phyloP scores from a whole-genome alignment of 2,329 filamentous ascomycete genomes.

The Alternaria solani region DNA sequence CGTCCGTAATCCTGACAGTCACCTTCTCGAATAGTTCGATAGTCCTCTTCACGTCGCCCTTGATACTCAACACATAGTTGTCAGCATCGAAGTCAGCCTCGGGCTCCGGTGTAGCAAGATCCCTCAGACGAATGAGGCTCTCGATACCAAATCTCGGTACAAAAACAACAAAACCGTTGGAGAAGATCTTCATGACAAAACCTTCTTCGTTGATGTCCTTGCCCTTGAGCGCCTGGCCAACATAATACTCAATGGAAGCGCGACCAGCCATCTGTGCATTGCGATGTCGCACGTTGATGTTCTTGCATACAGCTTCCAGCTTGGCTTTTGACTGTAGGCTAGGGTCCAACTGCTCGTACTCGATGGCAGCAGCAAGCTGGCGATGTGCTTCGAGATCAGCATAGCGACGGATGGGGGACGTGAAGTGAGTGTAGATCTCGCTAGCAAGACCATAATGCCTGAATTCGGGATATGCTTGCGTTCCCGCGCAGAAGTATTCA shows the following conservation, averaged over 20 bases:
- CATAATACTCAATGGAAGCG: conserved; percentile 96
- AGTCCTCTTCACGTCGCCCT: conserved; percentile 62
- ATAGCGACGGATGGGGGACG: conserved; percentile 94
- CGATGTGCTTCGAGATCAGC: conserved; percentile 95
- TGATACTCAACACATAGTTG: conserved; percentile 75
- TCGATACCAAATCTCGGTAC: conserved; percentile 97
- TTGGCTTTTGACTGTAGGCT: conserved; percentile 81
- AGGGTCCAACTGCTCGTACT: conserved; percentile 85
- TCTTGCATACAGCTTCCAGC: conserved; percentile 93
- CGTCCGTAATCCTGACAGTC: conserved; percentile 85
- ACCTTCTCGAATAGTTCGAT: conserved; percentile 94
- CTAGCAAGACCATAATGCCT: conserved; percentile 95
- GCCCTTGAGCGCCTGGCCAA: conserved; percentile 91
- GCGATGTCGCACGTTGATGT: conserved; percentile 96
- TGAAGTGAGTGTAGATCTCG: conserved; percentile 99
- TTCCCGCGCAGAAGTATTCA: conserved; percentile 96
- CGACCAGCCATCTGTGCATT: conserved; percentile 96
- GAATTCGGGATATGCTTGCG: conserved; percentile 92
- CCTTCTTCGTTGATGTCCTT: conserved; percentile 81
- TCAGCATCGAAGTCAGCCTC: conserved; percentile 86
- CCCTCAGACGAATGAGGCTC: conserved; percentile 83
- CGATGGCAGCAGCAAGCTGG: conserved; percentile 93
- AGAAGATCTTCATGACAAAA: conserved; percentile 96
- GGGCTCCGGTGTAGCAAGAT: conserved; percentile 78
- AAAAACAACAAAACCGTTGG: conserved; percentile 96